Evolutionary conservation across 164 flowering plant genomes (phyloP), one percentile per base, ranked within the genome.

Genomic region (Cinnamomum micranthum): DNA sequence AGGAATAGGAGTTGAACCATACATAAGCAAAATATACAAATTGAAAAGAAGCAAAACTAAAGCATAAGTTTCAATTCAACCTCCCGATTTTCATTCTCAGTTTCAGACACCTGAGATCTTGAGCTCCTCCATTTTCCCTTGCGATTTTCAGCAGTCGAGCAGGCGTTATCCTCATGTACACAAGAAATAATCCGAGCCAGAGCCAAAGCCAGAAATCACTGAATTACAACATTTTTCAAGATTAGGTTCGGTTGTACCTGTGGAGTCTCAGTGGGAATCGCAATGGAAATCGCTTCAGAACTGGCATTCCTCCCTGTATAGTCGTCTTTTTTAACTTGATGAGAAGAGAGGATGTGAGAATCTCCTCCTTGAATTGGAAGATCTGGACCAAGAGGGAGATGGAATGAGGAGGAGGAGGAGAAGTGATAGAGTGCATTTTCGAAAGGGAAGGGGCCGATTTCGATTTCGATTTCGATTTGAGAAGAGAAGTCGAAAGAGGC

Each of bases 351-450:
- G 25, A 31, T 19, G 51, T 27, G 52, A 72, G 23, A 35, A 31
- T 31, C 35, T 31, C 35, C 35, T 31, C 35, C 35, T 31, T 31
- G 35, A 31, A 31, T 31, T 31, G 35, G 6, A 31, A 31, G 35
- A 31, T 31, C 55, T 58, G 81, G 33, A 19, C 27, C 28, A 59
- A 80, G 84, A 73, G 97, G 97, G 65, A 90, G 81, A 51, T 82
- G 90, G 10, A 82, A 86, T 31, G 83, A 73, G 74, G 86, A 80
- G 86, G 91, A 90, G 10, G 83, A 86, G 47, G 83, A 75, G 86
- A 93, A 90, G 47, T 71, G 81, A 22, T 86, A 82, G 50, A 91
- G 90, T 63, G 90, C 90, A 7, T 76, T 22, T 1, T 89, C 82
- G 33, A 89, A 80, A 11, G 89, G 84, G 4, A 88, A 52, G 13